phyloP scores from a whole-genome alignment of 2,329 filamentous ascomycete genomes.

The Penicillium decumbens region DNA sequence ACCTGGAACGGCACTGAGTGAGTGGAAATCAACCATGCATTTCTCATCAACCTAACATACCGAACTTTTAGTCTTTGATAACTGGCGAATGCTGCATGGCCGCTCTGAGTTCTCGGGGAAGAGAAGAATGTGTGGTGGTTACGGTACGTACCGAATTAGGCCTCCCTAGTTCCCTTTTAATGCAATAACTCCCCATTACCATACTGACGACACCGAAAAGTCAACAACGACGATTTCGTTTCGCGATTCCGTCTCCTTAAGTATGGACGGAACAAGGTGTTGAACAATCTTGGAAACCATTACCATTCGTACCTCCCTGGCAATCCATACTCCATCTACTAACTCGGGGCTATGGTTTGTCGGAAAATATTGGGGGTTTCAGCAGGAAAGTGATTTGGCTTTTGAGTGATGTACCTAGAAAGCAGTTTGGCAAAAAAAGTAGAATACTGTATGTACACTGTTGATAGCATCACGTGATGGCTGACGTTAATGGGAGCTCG shows the following conservation, averaged over 20 bases:
- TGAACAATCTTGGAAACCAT: slow-evolving; percentile 31
- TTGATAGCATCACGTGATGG: slow-evolving; percentile 29
- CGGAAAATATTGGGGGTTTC: not conserved
- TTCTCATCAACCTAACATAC: not conserved
- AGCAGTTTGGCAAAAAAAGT: not conserved
- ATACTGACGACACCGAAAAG: slow-evolving; percentile 40
- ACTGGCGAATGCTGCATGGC: slow-evolving; percentile 91
- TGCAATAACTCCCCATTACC: not conserved
- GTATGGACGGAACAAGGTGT: slow-evolving; percentile 42
- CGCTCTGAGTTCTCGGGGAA: slow-evolving; percentile 76
- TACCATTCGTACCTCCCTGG: not conserved
- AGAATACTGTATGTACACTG: not conserved
- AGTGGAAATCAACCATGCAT: slow-evolving; percentile 29
- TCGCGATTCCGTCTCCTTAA: slow-evolving; percentile 72
- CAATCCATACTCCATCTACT: slow-evolving; percentile 14
- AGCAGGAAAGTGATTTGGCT: not conserved
- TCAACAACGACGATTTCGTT: slow-evolving; percentile 74
- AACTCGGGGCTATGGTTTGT: not conserved
- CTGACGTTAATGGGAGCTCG: slow-evolving; percentile 39
- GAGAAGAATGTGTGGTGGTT: slow-evolving; percentile 83
- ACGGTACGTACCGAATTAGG: slow-evolving; percentile 59
- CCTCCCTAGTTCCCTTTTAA: not conserved
- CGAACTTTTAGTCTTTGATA: slow-evolving; percentile 70
- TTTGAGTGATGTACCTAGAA: not conserved
- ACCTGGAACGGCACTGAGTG: slow-evolving; percentile 73